Conservation (phyloP, 257 asterid species). For the Striga asiatica region DNA sequence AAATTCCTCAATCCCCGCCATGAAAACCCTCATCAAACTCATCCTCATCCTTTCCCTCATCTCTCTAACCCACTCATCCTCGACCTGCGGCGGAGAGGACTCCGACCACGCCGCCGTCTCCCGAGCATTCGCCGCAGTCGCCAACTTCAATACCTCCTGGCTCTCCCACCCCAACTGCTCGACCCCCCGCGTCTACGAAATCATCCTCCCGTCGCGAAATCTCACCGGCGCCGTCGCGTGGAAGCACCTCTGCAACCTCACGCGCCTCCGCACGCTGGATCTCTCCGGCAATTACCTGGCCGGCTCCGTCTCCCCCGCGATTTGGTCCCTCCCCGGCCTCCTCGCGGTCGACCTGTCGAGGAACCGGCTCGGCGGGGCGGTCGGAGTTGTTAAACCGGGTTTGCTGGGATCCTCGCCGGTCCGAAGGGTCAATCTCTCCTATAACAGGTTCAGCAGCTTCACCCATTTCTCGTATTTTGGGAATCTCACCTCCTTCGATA, state of each 20-base stretch:
- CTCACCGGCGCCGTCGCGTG: constrained; percentile 66
- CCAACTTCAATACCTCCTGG: constrained; percentile 58
- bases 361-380: constrained; percentile 64
- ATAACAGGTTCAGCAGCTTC: constrained; percentile 65
- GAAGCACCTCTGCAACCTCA: constrained; percentile 49
- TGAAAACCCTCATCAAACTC: constrained; percentile 28
- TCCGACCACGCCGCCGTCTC: constrained; percentile 32
- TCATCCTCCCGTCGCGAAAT: constrained; percentile 46
- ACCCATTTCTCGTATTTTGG: constrained; percentile 26
- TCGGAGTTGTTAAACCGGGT: constrained; percentile 24
- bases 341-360: constrained; percentile 44
- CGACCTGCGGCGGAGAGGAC: constrained; percentile 30
- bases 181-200: constrained; percentile 20
- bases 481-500: constrained; percentile 37
- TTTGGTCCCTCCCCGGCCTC: constrained; percentile 54
- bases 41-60: constrained; percentile 24
- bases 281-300: constrained; percentile 63
- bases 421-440: constrained; percentile 49
- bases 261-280: constrained; percentile 50
- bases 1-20: constrained; percentile 12
- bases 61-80: constrained; percentile 22
- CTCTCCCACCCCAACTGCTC: constrained; percentile 19
- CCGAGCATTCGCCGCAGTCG: constrained; percentile 65
- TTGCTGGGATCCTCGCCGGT: constrained; percentile 15
- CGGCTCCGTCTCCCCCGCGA: constrained; percentile 45